Base-by-base conservation (phyloP, 73 alveolate genomes). In the Breviolum minutum region DNA sequence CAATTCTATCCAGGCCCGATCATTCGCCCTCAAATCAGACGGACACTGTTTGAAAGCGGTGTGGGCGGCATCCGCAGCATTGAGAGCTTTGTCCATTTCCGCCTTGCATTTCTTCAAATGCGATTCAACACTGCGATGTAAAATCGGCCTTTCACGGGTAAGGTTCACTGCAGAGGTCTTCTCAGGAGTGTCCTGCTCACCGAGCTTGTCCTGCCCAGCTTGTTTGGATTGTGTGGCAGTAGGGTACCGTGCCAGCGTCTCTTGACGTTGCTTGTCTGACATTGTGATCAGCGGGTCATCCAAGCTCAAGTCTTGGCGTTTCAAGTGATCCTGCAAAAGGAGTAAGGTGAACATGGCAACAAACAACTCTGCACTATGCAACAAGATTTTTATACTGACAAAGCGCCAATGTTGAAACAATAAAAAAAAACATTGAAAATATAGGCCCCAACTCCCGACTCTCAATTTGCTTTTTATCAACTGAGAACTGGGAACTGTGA, bases 261-360 rank as follows among this genome's bases (percentile, higher is more conserved):
- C 95, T 11, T 24, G 2, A 27, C 7, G 11, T 64, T 61, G 63
- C 26, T 20, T 30, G 5, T 17, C 63, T 6, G 95, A 2, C 66
- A 61, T 63, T 29, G 4, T 1, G 63, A 86, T 62, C 32, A 17
- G 54, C 32, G 27, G 63, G 62, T 86, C 79, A 0, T n/a, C 80
- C n/a, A 86, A 24, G 26, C 30, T n/a, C 77, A 86, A 16, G 16
- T 86, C 80, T 63, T 86, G 95, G 48, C 95, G 77, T 16, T 17
- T 30, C 60, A 86, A 63, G 13, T 86, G 95, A 62, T 83, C 95
- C 64, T 16, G 27, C 61, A 76, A 76, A 29, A 0, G 29, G 14
- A 10, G 48, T 24, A 24, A 24, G 20, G n/a, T 6, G 30, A 70
- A 27, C 7, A 9, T 70, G 8, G 30, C 20, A 7, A 9, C 30